These are phyloP conservation scores for Ophioceras dolichostomum DNA, from an alignment of 2,329 filamentous ascomycete species.

Conservation along the genomic window DNA sequence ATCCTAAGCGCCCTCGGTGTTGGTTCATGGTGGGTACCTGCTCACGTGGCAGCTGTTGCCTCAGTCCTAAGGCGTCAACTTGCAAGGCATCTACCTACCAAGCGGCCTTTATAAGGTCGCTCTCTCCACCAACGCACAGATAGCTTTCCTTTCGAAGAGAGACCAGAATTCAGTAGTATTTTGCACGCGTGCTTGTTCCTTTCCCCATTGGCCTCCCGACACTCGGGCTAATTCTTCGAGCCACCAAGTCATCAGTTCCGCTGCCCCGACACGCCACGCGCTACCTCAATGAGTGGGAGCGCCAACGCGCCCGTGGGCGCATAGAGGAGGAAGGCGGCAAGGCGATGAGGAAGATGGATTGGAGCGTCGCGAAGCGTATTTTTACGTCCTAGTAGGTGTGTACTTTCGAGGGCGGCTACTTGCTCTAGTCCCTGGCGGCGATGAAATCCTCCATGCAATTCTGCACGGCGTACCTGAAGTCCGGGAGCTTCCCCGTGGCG, in stretches of 20 bases:
- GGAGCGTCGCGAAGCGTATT: constrained; percentile 23
- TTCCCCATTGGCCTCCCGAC: too few relatives aligned
- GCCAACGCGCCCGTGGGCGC: constrained; percentile 49
- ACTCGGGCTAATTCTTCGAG: not conserved
- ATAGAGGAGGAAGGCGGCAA: constrained; percentile 46
- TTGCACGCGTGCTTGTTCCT: too few relatives aligned
- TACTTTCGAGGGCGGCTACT: constrained; percentile 25
- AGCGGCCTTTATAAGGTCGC: too few relatives aligned
- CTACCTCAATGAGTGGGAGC: constrained; percentile 40
- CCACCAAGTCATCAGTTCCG: not conserved
- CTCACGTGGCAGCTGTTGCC: too few relatives aligned
- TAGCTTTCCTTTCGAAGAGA: too few relatives aligned
- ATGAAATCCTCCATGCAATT: constrained; percentile 26
- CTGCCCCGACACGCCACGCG: constrained; percentile 29
- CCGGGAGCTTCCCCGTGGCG: constrained; percentile 17
- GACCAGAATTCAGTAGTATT: too few relatives aligned
- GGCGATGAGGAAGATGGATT: constrained; percentile 22
- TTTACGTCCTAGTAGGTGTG: constrained; percentile 30
- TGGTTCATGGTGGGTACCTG: too few relatives aligned
- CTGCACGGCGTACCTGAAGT: constrained; percentile 26
- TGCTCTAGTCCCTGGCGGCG: constrained; percentile 24
- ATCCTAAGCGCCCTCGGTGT: too few relatives aligned
- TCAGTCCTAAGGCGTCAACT: too few relatives aligned
- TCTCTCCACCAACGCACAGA: too few relatives aligned
- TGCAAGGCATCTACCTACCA: too few relatives aligned